Conservation (phyloP, 2,329 filamentous ascomycete genomes). For the Cladosporium sp. region DNA sequence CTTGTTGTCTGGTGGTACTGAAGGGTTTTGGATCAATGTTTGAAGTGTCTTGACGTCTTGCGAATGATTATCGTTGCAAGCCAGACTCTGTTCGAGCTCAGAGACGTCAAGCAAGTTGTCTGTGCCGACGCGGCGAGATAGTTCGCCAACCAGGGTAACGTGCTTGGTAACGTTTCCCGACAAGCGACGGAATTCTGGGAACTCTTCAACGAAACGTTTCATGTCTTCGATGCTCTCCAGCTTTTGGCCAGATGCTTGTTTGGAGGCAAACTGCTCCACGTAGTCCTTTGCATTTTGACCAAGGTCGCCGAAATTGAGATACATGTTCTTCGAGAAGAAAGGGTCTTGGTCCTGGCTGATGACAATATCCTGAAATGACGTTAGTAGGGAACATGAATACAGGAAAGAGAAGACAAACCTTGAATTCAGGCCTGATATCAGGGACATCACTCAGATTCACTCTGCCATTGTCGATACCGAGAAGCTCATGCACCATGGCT, state of each 20-base stretch:
- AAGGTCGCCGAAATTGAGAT: constrained; percentile 92
- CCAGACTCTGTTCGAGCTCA: constrained; percentile 93
- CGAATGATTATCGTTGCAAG: constrained; percentile 93
- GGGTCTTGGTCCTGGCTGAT: constrained; percentile 95
- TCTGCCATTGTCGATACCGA: constrained; percentile 92
- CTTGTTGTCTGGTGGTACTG: constrained; percentile 77
- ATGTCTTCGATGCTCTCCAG: constrained; percentile 97
- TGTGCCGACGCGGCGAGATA: constrained; percentile 80
- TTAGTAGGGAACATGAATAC: background rate
- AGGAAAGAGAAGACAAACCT: constrained; percentile 35
- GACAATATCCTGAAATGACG: constrained; percentile 65
- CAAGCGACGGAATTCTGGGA: constrained; percentile 94
- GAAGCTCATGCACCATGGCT: constrained; percentile 97
- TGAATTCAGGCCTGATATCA: constrained; percentile 79
- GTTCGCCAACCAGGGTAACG: constrained; percentile 89
- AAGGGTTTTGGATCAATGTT: constrained; percentile 74
- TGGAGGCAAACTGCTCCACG: constrained; percentile 95
- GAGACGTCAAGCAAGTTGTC: constrained; percentile 93
- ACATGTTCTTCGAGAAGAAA: constrained; percentile 99
- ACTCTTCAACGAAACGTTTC: constrained; percentile 99
- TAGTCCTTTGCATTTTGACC: constrained; percentile 98
- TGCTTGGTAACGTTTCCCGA: constrained; percentile 99
- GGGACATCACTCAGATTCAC: constrained; percentile 83
- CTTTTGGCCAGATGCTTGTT: constrained; percentile 93
- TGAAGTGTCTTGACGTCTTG: constrained; percentile 91